Evolutionary conservation across 306 rosid genomes (phyloP).

Genomic region (Elaeagnus macrophylla): DNA sequence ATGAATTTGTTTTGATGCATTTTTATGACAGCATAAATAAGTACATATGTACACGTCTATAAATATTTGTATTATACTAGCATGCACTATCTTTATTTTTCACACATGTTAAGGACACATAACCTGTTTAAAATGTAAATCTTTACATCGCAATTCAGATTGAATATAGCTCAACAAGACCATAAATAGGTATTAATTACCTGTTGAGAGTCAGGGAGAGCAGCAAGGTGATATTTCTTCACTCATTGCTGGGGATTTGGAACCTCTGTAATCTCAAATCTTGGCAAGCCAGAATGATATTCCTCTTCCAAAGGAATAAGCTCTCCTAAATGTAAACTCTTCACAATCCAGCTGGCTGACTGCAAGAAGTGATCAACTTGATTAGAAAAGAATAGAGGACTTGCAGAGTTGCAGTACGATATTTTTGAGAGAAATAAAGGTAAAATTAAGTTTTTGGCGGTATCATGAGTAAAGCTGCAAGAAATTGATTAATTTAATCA

Average conservation of each 20-base stretch:
- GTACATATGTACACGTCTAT: too few species aligned
- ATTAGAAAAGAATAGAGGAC: background rate
- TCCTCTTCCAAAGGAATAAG: slow-evolving; percentile 42
- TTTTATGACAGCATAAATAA: too few species aligned
- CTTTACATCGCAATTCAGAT: too few species aligned
- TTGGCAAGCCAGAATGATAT: slow-evolving; percentile 9
- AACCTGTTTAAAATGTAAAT: too few species aligned
- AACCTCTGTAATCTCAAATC: slow-evolving; percentile 20
- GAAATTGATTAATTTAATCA: background rate
- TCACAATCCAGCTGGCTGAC: slow-evolving; percentile 68
- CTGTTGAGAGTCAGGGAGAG: slow-evolving; percentile 12
- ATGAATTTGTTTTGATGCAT: too few species aligned
- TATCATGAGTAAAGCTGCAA: background rate
- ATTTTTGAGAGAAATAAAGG: background rate
- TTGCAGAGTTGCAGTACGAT: background rate
- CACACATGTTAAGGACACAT: too few species aligned
- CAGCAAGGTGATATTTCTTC: slow-evolving; percentile 35
- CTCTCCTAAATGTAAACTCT: slow-evolving; percentile 65
- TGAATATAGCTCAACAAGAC: too few species aligned
- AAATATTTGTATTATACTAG: too few species aligned
- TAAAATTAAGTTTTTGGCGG: too few species aligned
- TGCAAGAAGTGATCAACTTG: slow-evolving; percentile 26
- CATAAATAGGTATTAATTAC: too few species aligned
- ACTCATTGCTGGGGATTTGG: slow-evolving; percentile 26
- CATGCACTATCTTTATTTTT: too few species aligned